phyloP scores from a whole-genome alignment of 2,329 filamentous ascomycete species.

The Ramichloridium luteum region DNA sequence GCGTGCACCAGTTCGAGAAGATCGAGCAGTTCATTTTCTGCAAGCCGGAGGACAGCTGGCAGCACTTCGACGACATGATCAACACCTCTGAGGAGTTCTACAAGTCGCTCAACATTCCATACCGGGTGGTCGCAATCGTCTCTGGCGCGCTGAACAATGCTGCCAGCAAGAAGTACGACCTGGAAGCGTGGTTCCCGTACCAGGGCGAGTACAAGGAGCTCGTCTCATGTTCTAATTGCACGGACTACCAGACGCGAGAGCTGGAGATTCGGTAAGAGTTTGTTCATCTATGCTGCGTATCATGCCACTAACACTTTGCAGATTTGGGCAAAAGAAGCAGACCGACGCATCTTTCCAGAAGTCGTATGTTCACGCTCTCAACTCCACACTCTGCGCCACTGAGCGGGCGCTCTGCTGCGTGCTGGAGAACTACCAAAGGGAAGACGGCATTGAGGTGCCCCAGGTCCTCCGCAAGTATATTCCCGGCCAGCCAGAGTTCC shows the following conservation, averaged over 20 bases:
- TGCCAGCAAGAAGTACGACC: conserved; percentile 82
- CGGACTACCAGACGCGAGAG: conserved; percentile 89
- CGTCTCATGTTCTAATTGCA: conserved; percentile 95
- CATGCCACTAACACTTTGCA: conserved; percentile 2
- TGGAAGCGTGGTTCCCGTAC: conserved; percentile 94
- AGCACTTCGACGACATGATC: conserved; percentile 91
- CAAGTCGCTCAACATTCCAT: conserved; percentile 75
- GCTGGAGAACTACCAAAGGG: conserved; percentile 91
- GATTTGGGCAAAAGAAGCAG: conserved; percentile 72
- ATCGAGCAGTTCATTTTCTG: conserved; percentile 70
- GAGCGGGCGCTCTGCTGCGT: conserved; percentile 88
- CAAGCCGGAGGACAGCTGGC: conserved; percentile 83
- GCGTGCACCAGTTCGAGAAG: conserved; percentile 97
- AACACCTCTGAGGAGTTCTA: conserved; percentile 86
- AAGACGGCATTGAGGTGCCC: conserved; percentile 70
- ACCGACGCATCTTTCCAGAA: conserved; percentile 64
- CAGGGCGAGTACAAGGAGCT: conserved; percentile 97
- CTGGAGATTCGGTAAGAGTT: conserved; percentile 62
- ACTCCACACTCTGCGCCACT: conserved; percentile 81
- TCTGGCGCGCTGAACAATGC: conserved; percentile 91
- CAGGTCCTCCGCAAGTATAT: conserved; percentile 81
- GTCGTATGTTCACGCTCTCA: conserved; percentile 87
- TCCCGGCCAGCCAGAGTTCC: conserved; percentile 75
- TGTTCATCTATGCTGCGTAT: background rate
- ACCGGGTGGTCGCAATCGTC: conserved; percentile 86